Evolutionary conservation across 495 filamentous ascomycete genomes (phyloP).

Genomic region (Penicillium steckii): DNA sequence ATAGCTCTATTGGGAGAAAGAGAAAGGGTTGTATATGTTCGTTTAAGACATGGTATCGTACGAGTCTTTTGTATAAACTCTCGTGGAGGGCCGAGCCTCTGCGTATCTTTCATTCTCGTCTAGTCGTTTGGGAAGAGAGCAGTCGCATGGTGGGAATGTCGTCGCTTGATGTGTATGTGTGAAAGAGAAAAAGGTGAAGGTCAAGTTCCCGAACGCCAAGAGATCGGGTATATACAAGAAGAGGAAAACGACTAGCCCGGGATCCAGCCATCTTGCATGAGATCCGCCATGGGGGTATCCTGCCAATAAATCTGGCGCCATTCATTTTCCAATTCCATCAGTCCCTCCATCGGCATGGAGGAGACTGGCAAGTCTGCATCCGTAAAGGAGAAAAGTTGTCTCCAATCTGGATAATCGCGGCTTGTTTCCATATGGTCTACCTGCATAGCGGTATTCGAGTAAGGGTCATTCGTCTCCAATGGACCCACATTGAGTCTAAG

Average conservation of each 20-base stretch:
- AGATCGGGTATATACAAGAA: constrained; percentile 1
- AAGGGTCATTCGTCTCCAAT: constrained; percentile 24
- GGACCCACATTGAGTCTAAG: constrained; percentile 30
- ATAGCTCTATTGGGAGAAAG: constrained; percentile 21
- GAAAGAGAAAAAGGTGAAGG: not conserved
- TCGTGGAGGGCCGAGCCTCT: constrained; percentile 15
- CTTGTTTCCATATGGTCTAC: constrained; percentile 37
- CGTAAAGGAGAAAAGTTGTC: constrained; percentile 45
- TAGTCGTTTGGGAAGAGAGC: constrained; percentile 19
- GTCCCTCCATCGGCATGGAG: constrained; percentile 39
- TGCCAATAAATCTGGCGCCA: constrained; percentile 52
- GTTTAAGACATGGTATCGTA: constrained; percentile 27
- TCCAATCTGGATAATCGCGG: constrained; percentile 45
- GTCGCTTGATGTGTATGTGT: too few species aligned
- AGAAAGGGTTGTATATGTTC: constrained; percentile 19
- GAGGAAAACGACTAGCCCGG: constrained; percentile 20
- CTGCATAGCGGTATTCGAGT: constrained; percentile 20
- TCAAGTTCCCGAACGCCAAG: not conserved
- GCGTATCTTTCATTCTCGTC: constrained; percentile 21
- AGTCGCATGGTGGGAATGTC: too few species aligned
- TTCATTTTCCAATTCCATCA: constrained; percentile 46
- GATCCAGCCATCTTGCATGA: constrained; percentile 45
- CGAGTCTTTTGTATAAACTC: constrained; percentile 7
- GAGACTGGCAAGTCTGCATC: constrained; percentile 42
- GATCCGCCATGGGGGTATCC: constrained; percentile 44